Evolutionary conservation across 1,284 basidiomycete genomes (phyloP), one percentile per base, ranked within the genome.

Genomic region (Cerrena zonata): DNA sequence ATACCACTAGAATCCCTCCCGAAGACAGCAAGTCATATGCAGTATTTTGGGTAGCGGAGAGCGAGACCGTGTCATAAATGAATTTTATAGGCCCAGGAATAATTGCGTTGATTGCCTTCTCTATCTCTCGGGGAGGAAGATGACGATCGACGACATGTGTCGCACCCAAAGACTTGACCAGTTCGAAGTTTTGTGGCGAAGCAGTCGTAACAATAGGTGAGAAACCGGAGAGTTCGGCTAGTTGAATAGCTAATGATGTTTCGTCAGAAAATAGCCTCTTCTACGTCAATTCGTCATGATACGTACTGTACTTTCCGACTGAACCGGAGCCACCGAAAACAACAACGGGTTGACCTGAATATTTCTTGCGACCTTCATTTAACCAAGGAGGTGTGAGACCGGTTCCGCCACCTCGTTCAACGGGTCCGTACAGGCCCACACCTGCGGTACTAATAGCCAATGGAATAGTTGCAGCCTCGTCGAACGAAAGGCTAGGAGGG

Each of bases 161-260:
- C 0, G 77, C 78, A 2, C 79, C 78, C 15, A 78, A 66, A 2
- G 68, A 68, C 56, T 75, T 75, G 53, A 79, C 66, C 53, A 62
- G 65, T 0, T 59, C 68, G 1, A 59, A 57, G 58, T 80, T 73
- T 49, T 69, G 67, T 5, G 64, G 52, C 5, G 76, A 79, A 4
- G 74, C 67, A 4, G 76, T 77, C 10, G 74, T 66, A 51, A 79
- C 70, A 51, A 79, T 75, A 3, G 70, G 70, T 2, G 67, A 70
- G 62, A 78, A 77, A 0, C 78, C 77, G 1, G 75, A 73, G 7
- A 76, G 56, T 51, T 67, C 69, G 7, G 72, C 73, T 21, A 79
- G 62, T 59, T 80, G 76, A 30, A 76, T 69, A 0, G 63, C 67
- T 64, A 10, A 24, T 15, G 22, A 10, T 34, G 15, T n/a, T n/a